phyloP scores from a whole-genome alignment of 371 early-diverging fungal species.

The Circinella minor region DNA sequence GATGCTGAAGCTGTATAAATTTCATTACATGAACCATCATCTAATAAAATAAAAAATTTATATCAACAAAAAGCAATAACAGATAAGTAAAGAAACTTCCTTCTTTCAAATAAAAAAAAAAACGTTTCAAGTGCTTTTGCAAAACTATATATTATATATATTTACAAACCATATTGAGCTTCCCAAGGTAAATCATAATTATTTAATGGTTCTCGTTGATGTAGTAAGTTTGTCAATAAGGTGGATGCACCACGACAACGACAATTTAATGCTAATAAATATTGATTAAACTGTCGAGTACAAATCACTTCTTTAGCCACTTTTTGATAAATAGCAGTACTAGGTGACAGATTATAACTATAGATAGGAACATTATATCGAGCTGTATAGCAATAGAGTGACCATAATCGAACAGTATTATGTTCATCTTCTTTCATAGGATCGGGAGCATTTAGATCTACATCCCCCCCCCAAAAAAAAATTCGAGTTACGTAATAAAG shows the following conservation, averaged over 20 bases:
- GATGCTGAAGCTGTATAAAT: conserved; percentile 63
- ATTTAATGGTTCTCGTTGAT: conserved; percentile 61
- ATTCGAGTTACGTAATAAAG: too few relatives aligned
- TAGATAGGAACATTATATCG: conserved; percentile 62
- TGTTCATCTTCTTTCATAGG: conserved; percentile 60
- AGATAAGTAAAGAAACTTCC: too few relatives aligned
- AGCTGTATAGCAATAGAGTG: conserved; percentile 58
- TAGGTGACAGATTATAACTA: conserved; percentile 71
- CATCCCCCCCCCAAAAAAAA: background rate
- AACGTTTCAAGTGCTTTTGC: too few relatives aligned
- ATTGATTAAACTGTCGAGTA: conserved; percentile 74
- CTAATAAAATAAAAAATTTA: conserved; percentile 14
- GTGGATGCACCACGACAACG: conserved; percentile 72
- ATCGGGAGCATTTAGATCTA: conserved; percentile 51
- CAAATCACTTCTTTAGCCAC: conserved; percentile 71
- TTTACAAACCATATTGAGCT: conserved; percentile 68
- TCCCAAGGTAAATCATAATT: conserved; percentile 73
- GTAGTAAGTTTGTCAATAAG: conserved; percentile 71
- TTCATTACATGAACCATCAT: conserved; percentile 76
- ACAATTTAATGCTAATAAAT: conserved; percentile 69
- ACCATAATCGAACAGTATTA: conserved; percentile 68
- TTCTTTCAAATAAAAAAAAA: too few relatives aligned
- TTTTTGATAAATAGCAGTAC: conserved; percentile 70
- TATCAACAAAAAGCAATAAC: background rate
- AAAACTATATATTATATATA: too few relatives aligned